Percentiles rank a stretch among this genome's conserved stretches.
phyloP scores from a whole-genome alignment of 768 basidiomycete species.

The Naganishia friedmannii region DNA sequence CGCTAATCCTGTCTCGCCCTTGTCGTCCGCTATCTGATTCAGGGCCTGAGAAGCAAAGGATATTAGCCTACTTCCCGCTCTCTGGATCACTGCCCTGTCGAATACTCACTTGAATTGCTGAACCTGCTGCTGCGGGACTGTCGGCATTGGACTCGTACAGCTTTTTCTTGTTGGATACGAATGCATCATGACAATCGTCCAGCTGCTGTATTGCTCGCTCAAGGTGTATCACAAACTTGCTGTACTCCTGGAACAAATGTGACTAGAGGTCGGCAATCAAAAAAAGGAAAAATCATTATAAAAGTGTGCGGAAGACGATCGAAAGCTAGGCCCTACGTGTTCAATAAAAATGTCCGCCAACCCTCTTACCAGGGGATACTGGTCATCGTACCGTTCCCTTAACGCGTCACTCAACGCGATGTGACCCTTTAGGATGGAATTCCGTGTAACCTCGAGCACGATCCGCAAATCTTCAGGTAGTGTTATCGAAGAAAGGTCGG shows the following conservation, averaged over 20 bases:
- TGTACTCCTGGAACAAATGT: conserved; percentile 89
- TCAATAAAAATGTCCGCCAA: conserved; percentile 94
- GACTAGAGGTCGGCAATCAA: conserved; percentile 58
- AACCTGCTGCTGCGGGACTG: not conserved
- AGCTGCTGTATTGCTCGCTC: conserved; percentile 85
- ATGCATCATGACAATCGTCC: conserved; percentile 67
- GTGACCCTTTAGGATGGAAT: conserved; percentile 85
- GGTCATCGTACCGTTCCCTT: conserved; percentile 87
- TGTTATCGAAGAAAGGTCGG: conserved; percentile 5
- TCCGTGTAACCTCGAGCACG: conserved; percentile 81
- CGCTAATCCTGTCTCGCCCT: conserved; percentile 88
- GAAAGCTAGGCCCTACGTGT: conserved; percentile 63
- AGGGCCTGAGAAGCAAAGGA: conserved; percentile 54
- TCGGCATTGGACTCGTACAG: not conserved
- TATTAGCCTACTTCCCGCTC: not conserved
- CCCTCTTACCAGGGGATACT: conserved; percentile 86
- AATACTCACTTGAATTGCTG: not conserved
- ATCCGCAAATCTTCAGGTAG: conserved; percentile 81
- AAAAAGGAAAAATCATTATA: not conserved
- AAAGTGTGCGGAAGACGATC: conserved; percentile 22
- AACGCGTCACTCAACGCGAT: conserved; percentile 77
- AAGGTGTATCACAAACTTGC: conserved; percentile 87
- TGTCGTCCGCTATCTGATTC: conserved; percentile 74
- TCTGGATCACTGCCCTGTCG: not conserved
- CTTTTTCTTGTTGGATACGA: conserved; percentile 9